Percentiles rank a stretch among this genome's conserved stretches.
Evolutionary conservation across 2,329 filamentous ascomycete genomes (phyloP).

Genomic region (Alternaria triticimaculans): DNA sequence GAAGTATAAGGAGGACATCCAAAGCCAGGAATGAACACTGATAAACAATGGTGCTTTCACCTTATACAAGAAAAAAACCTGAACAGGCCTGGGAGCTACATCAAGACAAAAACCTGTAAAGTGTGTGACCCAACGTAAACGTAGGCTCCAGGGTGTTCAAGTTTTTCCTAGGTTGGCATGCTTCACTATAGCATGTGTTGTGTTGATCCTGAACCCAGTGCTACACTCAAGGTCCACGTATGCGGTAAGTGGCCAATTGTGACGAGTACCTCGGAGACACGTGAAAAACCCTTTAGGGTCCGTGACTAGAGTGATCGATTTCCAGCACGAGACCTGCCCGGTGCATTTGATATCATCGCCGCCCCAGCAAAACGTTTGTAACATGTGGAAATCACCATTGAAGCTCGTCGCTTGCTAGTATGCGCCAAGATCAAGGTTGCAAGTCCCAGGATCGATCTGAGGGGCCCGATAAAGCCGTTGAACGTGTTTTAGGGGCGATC

Average conservation of each 20-base stretch:
- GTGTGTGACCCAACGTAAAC: too few species aligned
- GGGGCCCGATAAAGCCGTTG: not conserved
- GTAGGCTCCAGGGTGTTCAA: too few species aligned
- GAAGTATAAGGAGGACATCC: not conserved
- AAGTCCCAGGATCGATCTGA: not conserved
- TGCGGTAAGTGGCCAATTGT: not conserved
- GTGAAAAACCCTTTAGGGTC: not conserved
- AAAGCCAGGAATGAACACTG: not conserved
- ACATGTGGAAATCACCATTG: not conserved
- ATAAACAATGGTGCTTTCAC: not conserved
- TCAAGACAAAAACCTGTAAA: too few species aligned
- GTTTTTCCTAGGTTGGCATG: too few species aligned
- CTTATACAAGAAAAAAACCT: too few species aligned
- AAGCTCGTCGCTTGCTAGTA: not conserved
- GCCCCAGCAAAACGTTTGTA: not conserved
- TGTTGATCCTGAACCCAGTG: not conserved
- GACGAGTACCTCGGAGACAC: not conserved
- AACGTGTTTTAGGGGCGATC: constrained; percentile 26
- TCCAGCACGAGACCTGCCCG: not conserved
- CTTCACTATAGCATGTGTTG: not conserved
- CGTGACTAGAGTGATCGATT: not conserved
- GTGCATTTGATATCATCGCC: not conserved
- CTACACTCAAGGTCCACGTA: not conserved
- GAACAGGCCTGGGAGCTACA: too few species aligned
- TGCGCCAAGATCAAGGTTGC: not conserved